Evolutionary conservation across 2,329 filamentous ascomycete genomes (phyloP).

Genomic region (Fusarium continuum): DNA sequence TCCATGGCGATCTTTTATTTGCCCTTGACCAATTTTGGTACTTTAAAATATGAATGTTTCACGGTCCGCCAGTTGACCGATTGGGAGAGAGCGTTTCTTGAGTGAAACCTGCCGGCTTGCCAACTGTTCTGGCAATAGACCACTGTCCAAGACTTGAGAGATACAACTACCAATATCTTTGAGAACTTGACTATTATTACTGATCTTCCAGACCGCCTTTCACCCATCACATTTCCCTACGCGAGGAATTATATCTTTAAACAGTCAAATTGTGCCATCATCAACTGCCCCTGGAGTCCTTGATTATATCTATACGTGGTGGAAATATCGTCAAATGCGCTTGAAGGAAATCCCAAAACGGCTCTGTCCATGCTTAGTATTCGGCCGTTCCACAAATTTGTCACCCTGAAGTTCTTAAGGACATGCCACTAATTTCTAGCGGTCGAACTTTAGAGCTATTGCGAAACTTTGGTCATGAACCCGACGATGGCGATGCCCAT

Average conservation of each 20-base stretch:
- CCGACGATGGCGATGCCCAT: too few species aligned
- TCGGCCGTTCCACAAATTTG: too few species aligned
- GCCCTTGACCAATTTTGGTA: too few species aligned
- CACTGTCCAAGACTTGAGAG: conserved; percentile 11
- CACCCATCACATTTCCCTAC: background rate
- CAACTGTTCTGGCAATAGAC: conserved; percentile 24
- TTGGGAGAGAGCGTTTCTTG: too few species aligned
- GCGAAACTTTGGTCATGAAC: too few species aligned
- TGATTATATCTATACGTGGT: conserved; percentile 6
- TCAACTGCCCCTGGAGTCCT: conserved; percentile 13
- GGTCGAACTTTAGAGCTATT: too few species aligned
- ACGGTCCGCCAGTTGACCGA: too few species aligned
- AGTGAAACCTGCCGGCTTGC: conserved; percentile 24
- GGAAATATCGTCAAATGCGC: background rate
- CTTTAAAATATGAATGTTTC: too few species aligned
- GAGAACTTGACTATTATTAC: conserved; percentile 10
- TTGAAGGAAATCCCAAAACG: conserved; percentile 15
- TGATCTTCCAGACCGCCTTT: conserved; percentile 3
- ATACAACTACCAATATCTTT: background rate
- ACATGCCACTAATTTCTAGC: conserved; percentile 1
- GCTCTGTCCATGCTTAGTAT: conserved; percentile 11
- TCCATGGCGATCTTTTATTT: too few species aligned
- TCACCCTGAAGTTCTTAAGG: too few species aligned
- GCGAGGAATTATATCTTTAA: conserved; percentile 19
- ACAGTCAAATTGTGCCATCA: conserved; percentile 12